Evolutionary conservation across 352 stramenopile genomes (phyloP).

Genomic region (Blastocystis sp.): DNA sequence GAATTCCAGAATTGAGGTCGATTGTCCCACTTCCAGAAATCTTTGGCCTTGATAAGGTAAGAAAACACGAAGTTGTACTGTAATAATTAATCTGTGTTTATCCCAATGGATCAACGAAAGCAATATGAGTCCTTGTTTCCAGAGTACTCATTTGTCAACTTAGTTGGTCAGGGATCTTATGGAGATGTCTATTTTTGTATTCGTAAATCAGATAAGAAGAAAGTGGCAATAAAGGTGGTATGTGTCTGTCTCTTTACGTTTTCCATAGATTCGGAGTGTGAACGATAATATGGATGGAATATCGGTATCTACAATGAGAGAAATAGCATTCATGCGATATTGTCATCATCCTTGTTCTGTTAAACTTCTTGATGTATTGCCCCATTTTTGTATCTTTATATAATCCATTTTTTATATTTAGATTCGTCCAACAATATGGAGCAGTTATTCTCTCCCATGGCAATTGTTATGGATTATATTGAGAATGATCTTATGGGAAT

Average conservation of each 20-base stretch:
- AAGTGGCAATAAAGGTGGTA: conserved; percentile 24
- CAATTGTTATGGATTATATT: conserved; percentile 51
- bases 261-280: conserved; percentile 8
- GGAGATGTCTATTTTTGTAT: conserved; percentile 32
- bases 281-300: neutral
- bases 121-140: conserved; percentile 15
- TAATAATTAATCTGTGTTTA: too few relatives aligned
- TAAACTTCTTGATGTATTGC: neutral
- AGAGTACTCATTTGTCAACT: neutral
- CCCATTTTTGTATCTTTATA: neutral
- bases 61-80: too few relatives aligned
- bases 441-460: neutral
- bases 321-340: conserved; percentile 29
- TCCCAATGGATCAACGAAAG: neutral
- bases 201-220: neutral
- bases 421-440: neutral
- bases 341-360: conserved; percentile 25
- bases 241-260: neutral
- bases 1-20: neutral
- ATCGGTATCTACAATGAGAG: neutral
- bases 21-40: too few relatives aligned
- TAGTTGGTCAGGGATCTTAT: conserved; percentile 34
- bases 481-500: conserved; percentile 65
- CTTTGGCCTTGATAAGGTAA: too few relatives aligned
- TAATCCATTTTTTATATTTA: neutral